These are phyloP conservation scores for Coniophora puteana DNA, from an alignment of 1,284 basidiomycete genomes.

Conservation along the genomic window DNA sequence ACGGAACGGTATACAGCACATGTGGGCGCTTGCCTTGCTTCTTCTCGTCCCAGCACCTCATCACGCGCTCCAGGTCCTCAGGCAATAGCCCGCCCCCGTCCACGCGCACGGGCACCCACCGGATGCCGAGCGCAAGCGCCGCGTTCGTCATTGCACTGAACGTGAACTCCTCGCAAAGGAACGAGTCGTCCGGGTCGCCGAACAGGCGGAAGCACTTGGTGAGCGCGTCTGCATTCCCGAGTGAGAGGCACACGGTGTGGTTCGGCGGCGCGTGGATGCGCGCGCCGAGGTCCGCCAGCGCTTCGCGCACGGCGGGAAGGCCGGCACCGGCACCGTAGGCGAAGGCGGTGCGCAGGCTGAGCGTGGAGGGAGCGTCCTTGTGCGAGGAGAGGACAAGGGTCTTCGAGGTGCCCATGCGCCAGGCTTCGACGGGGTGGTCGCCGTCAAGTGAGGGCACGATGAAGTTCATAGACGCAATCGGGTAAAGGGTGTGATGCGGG, in stretches of 20 bases:
- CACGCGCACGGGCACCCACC: slow-evolving; percentile 46
- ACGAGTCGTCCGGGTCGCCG: slow-evolving; percentile 48
- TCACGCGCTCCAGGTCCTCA: slow-evolving; percentile 43
- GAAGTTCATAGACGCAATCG: slow-evolving; percentile 26
- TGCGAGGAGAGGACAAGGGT: slow-evolving; percentile 23
- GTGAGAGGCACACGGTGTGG: slow-evolving; percentile 27
- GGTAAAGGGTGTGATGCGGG: slow-evolving; percentile 26
- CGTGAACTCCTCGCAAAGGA: slow-evolving; percentile 48
- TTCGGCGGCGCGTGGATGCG: slow-evolving; percentile 27
- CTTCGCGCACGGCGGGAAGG: slow-evolving; percentile 25
- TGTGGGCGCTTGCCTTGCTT: slow-evolving; percentile 29
- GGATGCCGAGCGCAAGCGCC: slow-evolving; percentile 37
- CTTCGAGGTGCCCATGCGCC: slow-evolving; percentile 21
- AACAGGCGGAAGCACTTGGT: slow-evolving; percentile 38
- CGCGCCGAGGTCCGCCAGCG: slow-evolving; percentile 26
- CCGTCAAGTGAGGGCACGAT: slow-evolving; percentile 24
- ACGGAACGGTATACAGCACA: slow-evolving; percentile 29
- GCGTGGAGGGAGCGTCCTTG: slow-evolving; percentile 22
- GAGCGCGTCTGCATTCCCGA: slow-evolving; percentile 32
- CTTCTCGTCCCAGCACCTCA: slow-evolving; percentile 46
- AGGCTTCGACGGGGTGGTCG: slow-evolving; percentile 25
- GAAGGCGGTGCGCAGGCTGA: slow-evolving; percentile 27
- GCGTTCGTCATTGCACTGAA: slow-evolving; percentile 41
- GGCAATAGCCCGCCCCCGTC: slow-evolving; percentile 51
- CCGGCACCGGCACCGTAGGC: slow-evolving; percentile 25